Base-by-base conservation (phyloP, 768 basidiomycete genomes). In the Pisolithus albus region DNA sequence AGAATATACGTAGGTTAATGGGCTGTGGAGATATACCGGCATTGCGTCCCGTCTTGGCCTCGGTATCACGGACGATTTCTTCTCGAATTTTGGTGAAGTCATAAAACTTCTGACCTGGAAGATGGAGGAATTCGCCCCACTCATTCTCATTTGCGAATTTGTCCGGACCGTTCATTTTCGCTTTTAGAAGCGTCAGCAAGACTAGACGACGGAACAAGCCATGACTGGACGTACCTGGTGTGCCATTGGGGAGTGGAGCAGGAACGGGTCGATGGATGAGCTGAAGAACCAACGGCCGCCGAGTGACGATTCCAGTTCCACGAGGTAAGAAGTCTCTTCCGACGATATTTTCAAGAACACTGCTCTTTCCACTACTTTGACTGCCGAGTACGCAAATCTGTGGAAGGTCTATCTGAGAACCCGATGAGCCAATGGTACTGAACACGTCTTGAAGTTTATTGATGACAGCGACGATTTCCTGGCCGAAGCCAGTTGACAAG, bases 111-210 rank as follows among this genome's bases (percentile, higher is more conserved):
- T 98, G 89, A 53, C 89, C 88, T 0, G 95, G 96, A 37, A 97
- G 79, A 61, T 93, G 92, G 28, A 97, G 76, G 78, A 99, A 99
- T 71, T 99, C 96, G 60, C 95, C 96, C 96, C 96, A 99, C 70
- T 98, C 96, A 60, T 96, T 84, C 50, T 83, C 75, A 66, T 98
- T 98, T 69, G 87, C 90, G 26, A 80, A 75, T 55, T 86, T 83
- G 72, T 89, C 88, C 28, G 70, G 65, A 10, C 75, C 74, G 53
- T 70, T 75, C 72, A 64, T 53, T 59, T 61, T 61, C 54, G 65
- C 63, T 58, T 60, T 30, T 30, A 47, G 43, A 23, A 15, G 19
- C 16, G 15, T 38, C 10, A 49, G 36, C 30, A 49, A 34, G 52
- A 54, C 51, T 16, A 7, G 49, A 49, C 15, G 46, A 41, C 40